Evolutionary conservation across 345 rosid species (phyloP), one percentile per base, ranked within the genome.

Genomic region (Durio zibethinus): DNA sequence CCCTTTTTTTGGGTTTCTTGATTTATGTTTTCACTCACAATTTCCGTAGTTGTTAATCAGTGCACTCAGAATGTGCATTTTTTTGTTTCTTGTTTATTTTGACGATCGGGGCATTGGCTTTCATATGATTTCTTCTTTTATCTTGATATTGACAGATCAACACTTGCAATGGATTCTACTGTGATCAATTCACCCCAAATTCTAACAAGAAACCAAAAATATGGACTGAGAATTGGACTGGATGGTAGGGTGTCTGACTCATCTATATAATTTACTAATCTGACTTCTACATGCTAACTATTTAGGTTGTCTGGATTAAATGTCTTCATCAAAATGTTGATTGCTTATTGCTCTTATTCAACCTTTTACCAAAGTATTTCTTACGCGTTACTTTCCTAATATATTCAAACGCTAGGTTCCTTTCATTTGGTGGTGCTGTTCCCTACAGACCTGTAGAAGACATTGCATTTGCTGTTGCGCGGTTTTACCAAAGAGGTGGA

Each of bases 161-260:
- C 78, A 93, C 98, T 54, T 93, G 99, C 87, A 95, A 95, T 57
- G 99, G 99, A 27, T 95, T 93, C 85, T 95, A 96, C 78, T 96
- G 99, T 43, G 99, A 96, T 67, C 97, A 96, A 65, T 96, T 96
- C 82, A 96, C 94, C 77, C 99, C 99, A 72, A 96, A 92, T 84
- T 93, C 97, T 25, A 77, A 86, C 54, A 82, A 77, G 65, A 93
- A 96, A 83, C 99, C 98, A 4, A 96, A 93, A 86, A 87, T 96
- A 86, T 96, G 98, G 99, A 96, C 98, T 0, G 99, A 96, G 87
- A 92, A 96, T 72, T 96, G 98, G 98, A 92, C 84, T 80, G 98
- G 99, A 87, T 95, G 98, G 99, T 95, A 83, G 72, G 86, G 25
- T 62, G 71, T 65, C 70, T 77, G 61, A 15, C 61, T 66, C 31